Evolutionary conservation across 2,329 filamentous ascomycete species (phyloP).

Genomic region (Xylariomycetidae sp.): DNA sequence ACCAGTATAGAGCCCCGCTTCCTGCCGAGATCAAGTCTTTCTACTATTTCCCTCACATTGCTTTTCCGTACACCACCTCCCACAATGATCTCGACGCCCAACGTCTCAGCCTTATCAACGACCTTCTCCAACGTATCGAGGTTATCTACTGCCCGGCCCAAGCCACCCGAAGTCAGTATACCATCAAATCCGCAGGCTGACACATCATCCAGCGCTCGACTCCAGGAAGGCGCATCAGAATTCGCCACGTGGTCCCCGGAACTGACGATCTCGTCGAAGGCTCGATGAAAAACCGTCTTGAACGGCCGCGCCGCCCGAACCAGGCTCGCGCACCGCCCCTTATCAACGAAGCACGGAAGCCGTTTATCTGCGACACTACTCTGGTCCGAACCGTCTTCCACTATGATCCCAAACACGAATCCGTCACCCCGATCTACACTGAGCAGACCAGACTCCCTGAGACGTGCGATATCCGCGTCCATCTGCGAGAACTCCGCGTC

Average conservation of each 20-base stretch:
- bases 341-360: conserved; percentile 38
- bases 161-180: conserved; percentile 50
- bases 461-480: conserved; percentile 31
- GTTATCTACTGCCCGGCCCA: conserved; percentile 37
- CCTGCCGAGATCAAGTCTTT: conserved; percentile 19
- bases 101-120: conserved; percentile 19
- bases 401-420: conserved; percentile 52
- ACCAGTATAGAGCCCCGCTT: conserved; percentile 32
- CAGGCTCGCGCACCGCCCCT: conserved; percentile 34
- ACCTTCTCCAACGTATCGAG: conserved; percentile 32
- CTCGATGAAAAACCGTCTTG: conserved; percentile 50
- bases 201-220: conserved; percentile 31
- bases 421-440: conserved; percentile 41
- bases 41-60: conserved; percentile 31
- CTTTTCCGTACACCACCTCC: conserved; percentile 45
- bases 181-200: conserved; percentile 42
- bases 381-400: conserved; percentile 6
- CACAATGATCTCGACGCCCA: conserved; percentile 42
- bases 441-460: conserved; percentile 35
- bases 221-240: conserved; percentile 10
- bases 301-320: conserved; percentile 37
- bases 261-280: conserved; percentile 45
- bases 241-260: conserved; percentile 5
- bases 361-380: background rate
- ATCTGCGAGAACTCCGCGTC: conserved; percentile 40